Evolutionary conservation across 805 yeast genomes (phyloP), one percentile per base, ranked within the genome.

Genomic region (Suhomyces sp.): DNA sequence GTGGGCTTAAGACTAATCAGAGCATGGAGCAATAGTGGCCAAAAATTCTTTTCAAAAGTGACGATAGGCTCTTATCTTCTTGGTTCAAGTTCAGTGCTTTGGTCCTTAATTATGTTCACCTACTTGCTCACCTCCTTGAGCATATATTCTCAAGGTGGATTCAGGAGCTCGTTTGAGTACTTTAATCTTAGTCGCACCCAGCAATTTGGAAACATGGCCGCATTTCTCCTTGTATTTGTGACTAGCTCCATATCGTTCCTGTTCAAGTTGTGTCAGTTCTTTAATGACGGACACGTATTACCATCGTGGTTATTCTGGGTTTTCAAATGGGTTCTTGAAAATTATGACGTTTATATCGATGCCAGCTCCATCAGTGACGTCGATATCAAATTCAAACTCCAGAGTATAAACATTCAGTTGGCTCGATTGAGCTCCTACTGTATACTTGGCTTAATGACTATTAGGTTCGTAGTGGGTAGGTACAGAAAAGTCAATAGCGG

Each of bases 11-110:
- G 97, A 52, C 7, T 86, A 0, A 65, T 91, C 22, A 78, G 94
- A 52, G 86, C 90, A 1, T 94, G 97, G 96, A 88, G 87, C 62
- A 87, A 86, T 58, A 84, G 93, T 49, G 98, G 98, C 0, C 97
- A 92, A 63, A 94, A 94, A 58, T 85, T 79, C 44, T 76, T 80
- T 13, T 77, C 70, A 6, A 54, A 60, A 6, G 47, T 41, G 17
- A 69, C 74, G 3, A 50, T 87, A 4, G 73, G 82, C 0, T 64
- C 76, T 0, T 71, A 71, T 41, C 62, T 91, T 2, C 57, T 66
- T 24, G 17, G 17, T 7, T 56, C 60, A 0, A 55, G 71, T 54
- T 49, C 70, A 1, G 19, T 76, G 9, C 69, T 80, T 36, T 85
- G 91, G 91, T 36, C 55, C 2, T 59, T 85, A 8, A 74, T 78